A percentile compares a stretch with the other conserved stretches of the same genome.
These are phyloP conservation scores for Syzygium jambos DNA, from an alignment of 345 rosid species.

Conservation along the genomic window DNA sequence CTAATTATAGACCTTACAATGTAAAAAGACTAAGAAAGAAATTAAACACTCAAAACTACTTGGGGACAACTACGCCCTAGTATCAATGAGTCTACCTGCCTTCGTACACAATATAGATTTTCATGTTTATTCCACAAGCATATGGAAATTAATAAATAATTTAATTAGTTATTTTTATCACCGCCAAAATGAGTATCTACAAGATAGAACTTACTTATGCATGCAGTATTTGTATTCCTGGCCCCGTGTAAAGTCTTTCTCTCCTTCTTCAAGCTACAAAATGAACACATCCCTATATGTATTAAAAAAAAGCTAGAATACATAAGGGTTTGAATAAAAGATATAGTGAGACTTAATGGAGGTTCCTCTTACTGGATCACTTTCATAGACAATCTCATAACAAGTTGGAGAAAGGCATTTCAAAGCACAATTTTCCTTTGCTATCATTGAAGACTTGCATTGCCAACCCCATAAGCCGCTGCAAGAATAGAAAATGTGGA, in stretches of 20 bases:
- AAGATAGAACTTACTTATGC: conserved; percentile 54
- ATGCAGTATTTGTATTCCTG: conserved; percentile 81
- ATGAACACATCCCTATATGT: background rate
- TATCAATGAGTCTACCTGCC: background rate
- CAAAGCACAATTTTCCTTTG: conserved; percentile 75
- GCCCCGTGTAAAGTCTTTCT: conserved; percentile 58
- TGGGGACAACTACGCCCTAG: background rate
- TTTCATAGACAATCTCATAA: conserved; percentile 62
- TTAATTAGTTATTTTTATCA: background rate
- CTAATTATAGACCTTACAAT: background rate
- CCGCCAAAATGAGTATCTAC: background rate
- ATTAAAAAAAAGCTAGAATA: background rate
- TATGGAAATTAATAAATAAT: background rate
- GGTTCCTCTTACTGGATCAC: conserved; percentile 54
- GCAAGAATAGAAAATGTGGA: conserved; percentile 9
- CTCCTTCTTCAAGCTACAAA: conserved; percentile 76
- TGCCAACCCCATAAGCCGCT: conserved; percentile 83
- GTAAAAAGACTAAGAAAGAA: background rate
- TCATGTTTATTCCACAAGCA: background rate
- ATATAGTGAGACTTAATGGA: background rate
- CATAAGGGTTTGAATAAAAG: background rate
- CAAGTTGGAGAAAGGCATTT: conserved; percentile 68
- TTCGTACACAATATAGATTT: background rate
- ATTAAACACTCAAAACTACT: background rate
- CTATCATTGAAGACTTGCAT: conserved; percentile 55